Percentiles rank a stretch among this genome's conserved stretches.
Evolutionary conservation across 2,329 filamentous ascomycete genomes (phyloP).

Genomic region (Trichoderma gracile): DNA sequence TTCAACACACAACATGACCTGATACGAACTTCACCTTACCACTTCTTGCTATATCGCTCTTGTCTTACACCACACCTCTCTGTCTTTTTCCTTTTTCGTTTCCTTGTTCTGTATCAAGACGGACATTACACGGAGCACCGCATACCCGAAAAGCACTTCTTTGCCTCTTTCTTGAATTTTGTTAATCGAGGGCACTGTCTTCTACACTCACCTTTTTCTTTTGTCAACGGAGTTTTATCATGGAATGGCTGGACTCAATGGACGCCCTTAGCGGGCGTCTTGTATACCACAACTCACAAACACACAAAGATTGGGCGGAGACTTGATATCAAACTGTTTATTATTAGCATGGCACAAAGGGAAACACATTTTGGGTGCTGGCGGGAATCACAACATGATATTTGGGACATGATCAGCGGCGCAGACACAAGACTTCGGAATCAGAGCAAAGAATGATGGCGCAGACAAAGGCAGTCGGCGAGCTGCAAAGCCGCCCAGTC

Average conservation of each 20-base stretch:
- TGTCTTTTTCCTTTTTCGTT: conserved; percentile 30
- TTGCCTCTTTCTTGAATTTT: conserved; percentile 32
- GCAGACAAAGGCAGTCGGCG: conserved; percentile 22
- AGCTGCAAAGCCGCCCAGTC: conserved; percentile 16
- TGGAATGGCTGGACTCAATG: conserved; percentile 28
- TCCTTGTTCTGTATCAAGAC: conserved; percentile 45
- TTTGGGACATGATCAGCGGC: conserved; percentile 36
- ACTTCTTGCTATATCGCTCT: conserved; percentile 27
- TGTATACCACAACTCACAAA: conserved; percentile 37
- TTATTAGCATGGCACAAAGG: conserved; percentile 40
- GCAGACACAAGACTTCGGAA: conserved; percentile 25
- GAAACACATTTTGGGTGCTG: conserved; percentile 35
- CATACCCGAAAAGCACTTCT: conserved; percentile 45
- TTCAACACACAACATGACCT: conserved; percentile 28
- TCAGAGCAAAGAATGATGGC: conserved; percentile 26
- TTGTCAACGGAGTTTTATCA: conserved; percentile 29
- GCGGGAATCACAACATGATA: conserved; percentile 36
- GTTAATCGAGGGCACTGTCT: conserved; percentile 30
- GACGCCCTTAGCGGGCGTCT: conserved; percentile 31
- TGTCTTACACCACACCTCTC: conserved; percentile 13
- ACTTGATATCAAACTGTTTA: conserved; percentile 36
- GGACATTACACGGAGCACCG: conserved; percentile 53
- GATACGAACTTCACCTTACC: conserved; percentile 30
- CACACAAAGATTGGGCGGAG: conserved; percentile 28
- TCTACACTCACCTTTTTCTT: conserved; percentile 28